Evolutionary conservation across 2,329 filamentous ascomycete genomes (phyloP).

Genomic region (Madurella mycetomatis): DNA sequence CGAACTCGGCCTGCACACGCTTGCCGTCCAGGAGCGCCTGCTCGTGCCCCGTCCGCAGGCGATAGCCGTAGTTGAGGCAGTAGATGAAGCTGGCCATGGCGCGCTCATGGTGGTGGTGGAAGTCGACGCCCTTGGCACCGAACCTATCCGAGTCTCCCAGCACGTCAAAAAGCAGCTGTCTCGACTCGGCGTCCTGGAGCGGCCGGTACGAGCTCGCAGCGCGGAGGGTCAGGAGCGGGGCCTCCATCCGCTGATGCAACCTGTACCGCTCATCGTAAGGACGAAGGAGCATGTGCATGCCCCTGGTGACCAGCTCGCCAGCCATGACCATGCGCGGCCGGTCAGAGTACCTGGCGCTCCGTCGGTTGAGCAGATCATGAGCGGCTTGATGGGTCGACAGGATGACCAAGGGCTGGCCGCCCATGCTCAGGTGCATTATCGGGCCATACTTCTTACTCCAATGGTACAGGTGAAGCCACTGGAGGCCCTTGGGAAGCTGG

Average conservation of each 20-base stretch:
- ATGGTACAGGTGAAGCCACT: slow-evolving; percentile 12
- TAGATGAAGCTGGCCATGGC: slow-evolving; percentile 37
- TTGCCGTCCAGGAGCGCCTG: slow-evolving; percentile 28
- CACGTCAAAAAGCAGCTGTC: slow-evolving; percentile 40
- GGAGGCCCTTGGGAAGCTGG: slow-evolving; percentile 13
- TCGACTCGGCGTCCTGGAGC: slow-evolving; percentile 44
- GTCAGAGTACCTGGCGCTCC: slow-evolving; percentile 37
- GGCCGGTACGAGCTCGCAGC: slow-evolving; percentile 35
- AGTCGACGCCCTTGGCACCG: slow-evolving; percentile 27
- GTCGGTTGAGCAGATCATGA: slow-evolving; percentile 37
- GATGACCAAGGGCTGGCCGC: slow-evolving; percentile 36
- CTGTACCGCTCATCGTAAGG: slow-evolving; percentile 38
- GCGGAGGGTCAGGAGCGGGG: slow-evolving; percentile 30
- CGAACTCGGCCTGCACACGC: slow-evolving; percentile 27
- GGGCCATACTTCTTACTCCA: slow-evolving; percentile 25
- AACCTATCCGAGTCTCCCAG: slow-evolving; percentile 29
- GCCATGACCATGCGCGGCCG: slow-evolving; percentile 37
- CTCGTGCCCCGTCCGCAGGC: slow-evolving; percentile 14
- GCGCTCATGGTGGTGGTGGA: slow-evolving; percentile 33
- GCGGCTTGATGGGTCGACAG: slow-evolving; percentile 36
- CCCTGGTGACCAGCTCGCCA: slow-evolving; percentile 32
- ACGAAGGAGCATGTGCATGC: slow-evolving; percentile 38
- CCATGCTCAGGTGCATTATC: slow-evolving; percentile 33
- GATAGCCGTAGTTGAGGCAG: slow-evolving; percentile 34
- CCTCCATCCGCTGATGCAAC: slow-evolving; percentile 37